Evolutionary conservation across 2,329 filamentous ascomycete species (phyloP).

Genomic region (Hypomyces rosellus): DNA sequence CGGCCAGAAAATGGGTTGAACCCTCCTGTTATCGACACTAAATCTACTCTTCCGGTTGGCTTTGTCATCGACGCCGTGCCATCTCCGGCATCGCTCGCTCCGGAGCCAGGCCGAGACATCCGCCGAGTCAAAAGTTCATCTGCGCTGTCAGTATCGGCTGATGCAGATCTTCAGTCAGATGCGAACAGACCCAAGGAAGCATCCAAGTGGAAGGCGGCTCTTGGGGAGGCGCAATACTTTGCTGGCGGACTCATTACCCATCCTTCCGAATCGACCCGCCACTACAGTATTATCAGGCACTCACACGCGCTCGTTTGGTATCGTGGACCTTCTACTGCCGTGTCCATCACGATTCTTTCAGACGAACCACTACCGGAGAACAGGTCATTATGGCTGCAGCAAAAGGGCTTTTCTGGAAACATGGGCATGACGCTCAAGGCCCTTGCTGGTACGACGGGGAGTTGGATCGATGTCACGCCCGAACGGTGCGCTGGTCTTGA

Average conservation of each 20-base stretch:
- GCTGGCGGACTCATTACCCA: conserved; percentile 58
- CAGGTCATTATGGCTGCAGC: conserved; percentile 61
- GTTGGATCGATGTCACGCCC: conserved; percentile 65
- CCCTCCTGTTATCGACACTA: background rate
- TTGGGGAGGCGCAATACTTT: conserved; percentile 57
- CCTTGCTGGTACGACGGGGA: conserved; percentile 49
- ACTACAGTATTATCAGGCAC: conserved; percentile 62
- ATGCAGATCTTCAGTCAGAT: background rate
- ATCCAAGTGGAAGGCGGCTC: conserved; percentile 39
- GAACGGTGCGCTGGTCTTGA: conserved; percentile 36
- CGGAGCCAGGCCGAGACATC: conserved; percentile 1
- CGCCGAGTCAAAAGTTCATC: conserved; percentile 7
- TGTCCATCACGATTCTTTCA: conserved; percentile 59
- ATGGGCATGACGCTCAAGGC: conserved; percentile 62
- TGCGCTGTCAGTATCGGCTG: background rate
- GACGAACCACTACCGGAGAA: conserved; percentile 49
- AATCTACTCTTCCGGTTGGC: conserved; percentile 1
- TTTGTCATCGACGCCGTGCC: conserved; percentile 8
- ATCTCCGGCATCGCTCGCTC: conserved; percentile 2
- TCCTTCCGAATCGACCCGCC: conserved; percentile 57
- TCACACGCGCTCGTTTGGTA: conserved; percentile 60
- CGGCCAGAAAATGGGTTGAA: background rate
- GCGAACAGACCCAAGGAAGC: background rate
- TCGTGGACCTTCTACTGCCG: conserved; percentile 55
- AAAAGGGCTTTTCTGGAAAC: conserved; percentile 61